These are phyloP conservation scores for Metarhizium robertsii DNA, from an alignment of 2,329 filamentous ascomycete species.

Conservation along the genomic window DNA sequence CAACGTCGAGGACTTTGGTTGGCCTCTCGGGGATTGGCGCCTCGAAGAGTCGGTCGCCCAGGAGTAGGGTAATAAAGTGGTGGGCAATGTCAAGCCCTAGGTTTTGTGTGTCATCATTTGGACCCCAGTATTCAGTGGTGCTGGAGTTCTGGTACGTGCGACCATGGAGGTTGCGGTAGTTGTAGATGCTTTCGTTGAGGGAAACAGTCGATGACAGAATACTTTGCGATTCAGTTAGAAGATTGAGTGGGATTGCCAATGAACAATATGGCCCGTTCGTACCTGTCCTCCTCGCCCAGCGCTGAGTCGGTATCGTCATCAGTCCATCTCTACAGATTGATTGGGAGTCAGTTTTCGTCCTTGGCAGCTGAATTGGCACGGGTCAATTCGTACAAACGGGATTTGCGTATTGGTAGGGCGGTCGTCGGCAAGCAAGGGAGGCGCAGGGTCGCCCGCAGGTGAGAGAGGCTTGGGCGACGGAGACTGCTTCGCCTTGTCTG, in stretches of 20 bases:
- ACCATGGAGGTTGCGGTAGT: slow-evolving; percentile 22
- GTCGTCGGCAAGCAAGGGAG: neutral
- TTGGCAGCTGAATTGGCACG: neutral
- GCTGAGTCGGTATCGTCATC: slow-evolving; percentile 16
- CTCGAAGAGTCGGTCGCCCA: slow-evolving; percentile 9
- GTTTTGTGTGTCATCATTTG: slow-evolving; percentile 17
- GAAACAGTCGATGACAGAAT: slow-evolving; percentile 19
- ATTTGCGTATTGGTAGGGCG: slow-evolving; percentile 10
- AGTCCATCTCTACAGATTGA: slow-evolving; percentile 2
- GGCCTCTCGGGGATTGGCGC: neutral
- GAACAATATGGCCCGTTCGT: neutral
- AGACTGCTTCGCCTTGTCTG: neutral
- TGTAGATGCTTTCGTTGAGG: slow-evolving; percentile 21
- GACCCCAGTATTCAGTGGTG: slow-evolving; percentile 19
- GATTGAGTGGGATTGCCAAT: neutral
- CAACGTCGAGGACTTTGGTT: slow-evolving; percentile 32
- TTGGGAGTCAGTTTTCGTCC: neutral
- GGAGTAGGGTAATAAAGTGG: slow-evolving; percentile 15
- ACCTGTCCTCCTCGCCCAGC: slow-evolving; percentile 3
- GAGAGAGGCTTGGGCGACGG: neutral
- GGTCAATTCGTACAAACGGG: slow-evolving; percentile 7
- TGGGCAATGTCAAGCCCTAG: slow-evolving; percentile 17
- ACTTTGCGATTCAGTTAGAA: slow-evolving; percentile 4
- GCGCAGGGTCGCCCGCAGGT: neutral
- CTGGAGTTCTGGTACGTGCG: slow-evolving; percentile 21